These are phyloP conservation scores for Murraya paniculata DNA, from an alignment of 345 rosid species.

Conservation along the genomic window DNA sequence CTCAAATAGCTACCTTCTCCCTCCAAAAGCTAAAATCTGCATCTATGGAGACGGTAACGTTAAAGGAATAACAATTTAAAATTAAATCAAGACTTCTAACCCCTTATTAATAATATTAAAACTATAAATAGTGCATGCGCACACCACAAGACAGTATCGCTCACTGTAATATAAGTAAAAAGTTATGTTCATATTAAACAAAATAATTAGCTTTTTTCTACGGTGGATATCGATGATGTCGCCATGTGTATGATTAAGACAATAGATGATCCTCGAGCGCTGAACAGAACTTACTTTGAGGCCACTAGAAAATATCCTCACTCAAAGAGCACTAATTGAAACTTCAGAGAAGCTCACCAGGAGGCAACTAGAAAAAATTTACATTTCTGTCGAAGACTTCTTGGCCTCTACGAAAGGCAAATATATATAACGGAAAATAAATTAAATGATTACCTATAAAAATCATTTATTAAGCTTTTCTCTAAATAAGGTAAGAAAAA, in stretches of 20 bases:
- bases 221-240: constrained; percentile 63
- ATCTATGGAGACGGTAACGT: constrained; percentile 72
- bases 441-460: too few species aligned
- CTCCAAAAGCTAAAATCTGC: constrained; percentile 46
- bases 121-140: not conserved
- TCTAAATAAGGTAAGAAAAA: not conserved
- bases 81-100: not conserved
- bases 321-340: constrained; percentile 51
- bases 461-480: too few species aligned
- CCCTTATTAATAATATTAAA: not conserved
- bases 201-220: too few species aligned
- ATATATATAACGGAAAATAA: too few species aligned
- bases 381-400: constrained; percentile 44
- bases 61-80: constrained; percentile 44
- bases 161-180: not conserved
- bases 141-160: constrained; percentile 28
- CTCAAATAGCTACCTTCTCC: constrained; percentile 36
- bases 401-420: constrained; percentile 61
- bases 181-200: too few species aligned
- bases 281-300: constrained; percentile 61
- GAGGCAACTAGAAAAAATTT: constrained; percentile 36
- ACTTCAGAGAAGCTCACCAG: constrained; percentile 68
- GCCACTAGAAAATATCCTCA: constrained; percentile 51
- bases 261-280: constrained; percentile 58
- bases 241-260: constrained; percentile 60